Evolutionary conservation across 139 green algal species (phyloP), one percentile per base, ranked within the genome.

Genomic region (Tetraselmis chui): DNA sequence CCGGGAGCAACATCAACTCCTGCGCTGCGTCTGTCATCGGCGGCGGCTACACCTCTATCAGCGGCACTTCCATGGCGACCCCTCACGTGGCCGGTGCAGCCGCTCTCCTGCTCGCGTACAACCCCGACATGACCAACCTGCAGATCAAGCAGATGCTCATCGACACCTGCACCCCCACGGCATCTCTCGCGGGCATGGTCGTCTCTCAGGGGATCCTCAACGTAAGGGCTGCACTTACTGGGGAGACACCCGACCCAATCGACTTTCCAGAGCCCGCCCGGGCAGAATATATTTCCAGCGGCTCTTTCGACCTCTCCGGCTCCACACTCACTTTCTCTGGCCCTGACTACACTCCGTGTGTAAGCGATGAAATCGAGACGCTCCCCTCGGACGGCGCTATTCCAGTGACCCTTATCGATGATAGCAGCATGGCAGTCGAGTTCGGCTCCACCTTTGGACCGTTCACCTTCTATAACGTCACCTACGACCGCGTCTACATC

Each of bases 1-100:
- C n/a, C n/a, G n/a, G n/a, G n/a, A n/a, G n/a, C 31, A 81, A 81
- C 77, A 74, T 81, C 30, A 81, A 75, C 29, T 75, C 77, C 1
- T 30, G 59, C 1, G 77, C 31, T n/a, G 18, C 77, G 11, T 75
- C 29, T n/a, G 28, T 23, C 18, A 81, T 25, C 77, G 28, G 25
- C 29, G 77, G 31, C 77, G 31, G 1, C 77, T 2, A 23, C 29
- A 24, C 77, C 1, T 59, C 30, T 11, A 32, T 81, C 5, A 75
- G 30, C 2, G 30, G 30, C 77, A n/a, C n/a, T n/a, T n/a, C n/a
- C n/a, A n/a, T 31, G 76, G 76, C 76, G 28, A 80, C 76, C 28
- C 76, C 76, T 23, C 76, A 80, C 76, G 76, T 80, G 23, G 2
- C 76, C 1, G 76, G 76, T 27, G 76, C 76, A 28, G 76, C 76